Evolutionary conservation across 176 grass and related monocot species (phyloP).

Genomic region (Musa troglodytarum): DNA sequence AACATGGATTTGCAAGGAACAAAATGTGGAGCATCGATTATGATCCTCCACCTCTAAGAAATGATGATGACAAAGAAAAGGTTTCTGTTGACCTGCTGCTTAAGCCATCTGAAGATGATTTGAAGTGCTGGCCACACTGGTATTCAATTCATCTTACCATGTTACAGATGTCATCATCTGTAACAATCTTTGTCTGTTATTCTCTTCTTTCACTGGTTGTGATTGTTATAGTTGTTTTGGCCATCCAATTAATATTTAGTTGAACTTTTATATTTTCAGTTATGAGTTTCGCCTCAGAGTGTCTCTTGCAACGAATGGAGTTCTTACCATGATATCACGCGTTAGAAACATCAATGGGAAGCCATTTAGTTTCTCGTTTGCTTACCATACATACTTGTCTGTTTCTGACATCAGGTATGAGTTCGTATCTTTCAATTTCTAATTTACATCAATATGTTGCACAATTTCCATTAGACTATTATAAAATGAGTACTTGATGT

Average conservation of each 20-base stretch:
- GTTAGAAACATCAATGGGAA: slow-evolving; percentile 86
- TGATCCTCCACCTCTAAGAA: slow-evolving; percentile 30
- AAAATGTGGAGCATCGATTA: slow-evolving; percentile 65
- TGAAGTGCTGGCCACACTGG: slow-evolving; percentile 79
- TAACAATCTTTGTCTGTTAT: not conserved
- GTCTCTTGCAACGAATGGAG: slow-evolving; percentile 68
- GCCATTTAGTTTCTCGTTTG: slow-evolving; percentile 94
- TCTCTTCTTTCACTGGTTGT: slow-evolving; percentile 14
- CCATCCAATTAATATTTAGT: slow-evolving; percentile 3
- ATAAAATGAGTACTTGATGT: too few relatives aligned
- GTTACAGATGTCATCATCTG: not conserved
- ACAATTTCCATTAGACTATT: not conserved
- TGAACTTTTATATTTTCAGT: slow-evolving; percentile 32
- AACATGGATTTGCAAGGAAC: slow-evolving; percentile 94
- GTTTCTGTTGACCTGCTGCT: slow-evolving; percentile 60
- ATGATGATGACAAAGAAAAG: slow-evolving; percentile 30
- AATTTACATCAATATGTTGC: not conserved
- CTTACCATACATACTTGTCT: slow-evolving; percentile 84
- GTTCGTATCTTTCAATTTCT: not conserved
- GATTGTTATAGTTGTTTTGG: not conserved
- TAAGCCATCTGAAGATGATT: slow-evolving; percentile 84
- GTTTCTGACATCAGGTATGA: slow-evolving; percentile 94
- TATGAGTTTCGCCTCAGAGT: slow-evolving; percentile 85
- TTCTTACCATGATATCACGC: slow-evolving; percentile 56
- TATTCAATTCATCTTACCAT: slow-evolving; percentile 15